Evolutionary conservation across 495 filamentous ascomycete species (phyloP).

Genomic region (Penicillium salamii): DNA sequence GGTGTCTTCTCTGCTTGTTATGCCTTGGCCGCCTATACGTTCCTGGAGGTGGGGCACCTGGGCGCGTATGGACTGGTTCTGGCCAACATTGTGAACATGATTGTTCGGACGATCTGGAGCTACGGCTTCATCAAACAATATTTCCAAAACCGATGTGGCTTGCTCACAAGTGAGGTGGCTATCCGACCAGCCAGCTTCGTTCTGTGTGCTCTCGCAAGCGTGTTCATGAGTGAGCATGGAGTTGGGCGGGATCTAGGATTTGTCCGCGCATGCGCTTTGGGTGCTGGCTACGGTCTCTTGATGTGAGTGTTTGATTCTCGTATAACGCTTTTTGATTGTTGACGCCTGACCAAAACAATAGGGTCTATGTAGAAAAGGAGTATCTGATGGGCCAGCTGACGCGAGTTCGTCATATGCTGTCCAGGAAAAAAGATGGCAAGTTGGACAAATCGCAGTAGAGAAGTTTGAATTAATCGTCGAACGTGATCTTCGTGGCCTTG

Average conservation of each 20-base stretch:
- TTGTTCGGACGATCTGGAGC: constrained; percentile 78
- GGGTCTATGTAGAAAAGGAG: constrained; percentile 56
- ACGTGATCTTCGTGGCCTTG: constrained; percentile 87
- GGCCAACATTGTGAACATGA: constrained; percentile 86
- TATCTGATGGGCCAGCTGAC: constrained; percentile 53
- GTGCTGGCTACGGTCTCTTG: constrained; percentile 49
- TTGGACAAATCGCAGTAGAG: constrained; percentile 16
- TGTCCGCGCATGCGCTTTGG: constrained; percentile 48
- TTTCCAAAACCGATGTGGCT: constrained; percentile 43
- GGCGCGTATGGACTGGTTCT: constrained; percentile 79
- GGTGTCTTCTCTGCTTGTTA: constrained; percentile 70
- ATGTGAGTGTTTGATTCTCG: constrained; percentile 52
- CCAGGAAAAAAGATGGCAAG: constrained; percentile 15
- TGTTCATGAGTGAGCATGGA: constrained; percentile 25
- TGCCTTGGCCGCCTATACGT: constrained; percentile 64
- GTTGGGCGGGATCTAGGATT: constrained; percentile 34
- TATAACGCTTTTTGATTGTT: neutral
- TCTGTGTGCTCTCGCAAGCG: constrained; percentile 30
- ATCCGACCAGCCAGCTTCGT: constrained; percentile 31
- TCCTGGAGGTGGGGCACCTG: constrained; percentile 58
- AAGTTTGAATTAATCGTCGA: constrained; percentile 67
- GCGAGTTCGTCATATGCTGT: constrained; percentile 30
- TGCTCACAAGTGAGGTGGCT: constrained; percentile 23
- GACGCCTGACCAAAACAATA: constrained; percentile 28
- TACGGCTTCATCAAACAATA: constrained; percentile 64